phyloP scores from a whole-genome alignment of 495 filamentous ascomycete species.

The Penicillium egyptiacum region DNA sequence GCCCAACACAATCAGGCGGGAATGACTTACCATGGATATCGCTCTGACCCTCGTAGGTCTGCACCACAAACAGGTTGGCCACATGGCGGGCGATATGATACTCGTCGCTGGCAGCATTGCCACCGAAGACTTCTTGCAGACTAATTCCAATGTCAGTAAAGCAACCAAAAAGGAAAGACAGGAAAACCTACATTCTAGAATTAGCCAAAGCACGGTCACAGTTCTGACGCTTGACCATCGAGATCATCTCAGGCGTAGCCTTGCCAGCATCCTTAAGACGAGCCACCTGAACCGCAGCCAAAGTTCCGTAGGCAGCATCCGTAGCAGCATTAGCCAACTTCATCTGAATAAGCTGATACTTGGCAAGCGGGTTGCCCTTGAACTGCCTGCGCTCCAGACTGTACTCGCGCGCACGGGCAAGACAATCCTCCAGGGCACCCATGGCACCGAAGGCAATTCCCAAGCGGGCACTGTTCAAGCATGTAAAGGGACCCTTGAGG shows the following conservation, averaged over 20 bases:
- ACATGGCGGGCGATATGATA: constrained; percentile 94
- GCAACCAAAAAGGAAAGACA: constrained; percentile 4
- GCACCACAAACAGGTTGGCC: constrained; percentile 93
- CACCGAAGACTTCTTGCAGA: constrained; percentile 93
- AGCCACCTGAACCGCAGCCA: constrained; percentile 87
- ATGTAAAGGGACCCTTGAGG: constrained; percentile 84
- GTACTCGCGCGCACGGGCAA: constrained; percentile 77
- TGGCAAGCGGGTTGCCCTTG: constrained; percentile 91
- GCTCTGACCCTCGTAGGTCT: constrained; percentile 96
- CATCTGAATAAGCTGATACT: constrained; percentile 98
- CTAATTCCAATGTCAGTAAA: constrained; percentile 36
- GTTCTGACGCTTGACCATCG: constrained; percentile 97
- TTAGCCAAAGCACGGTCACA: constrained; percentile 86
- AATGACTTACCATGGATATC: constrained; percentile 83
- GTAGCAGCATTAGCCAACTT: constrained; percentile 91
- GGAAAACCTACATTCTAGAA: constrained; percentile 61
- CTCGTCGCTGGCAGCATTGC: constrained; percentile 95
- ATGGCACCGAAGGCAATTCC: constrained; percentile 94
- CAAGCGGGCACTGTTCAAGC: constrained; percentile 87
- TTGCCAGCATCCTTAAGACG: constrained; percentile 89
- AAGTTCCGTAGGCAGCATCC: constrained; percentile 83
- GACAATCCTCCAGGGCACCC: constrained; percentile 90
- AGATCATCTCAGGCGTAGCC: constrained; percentile 92
- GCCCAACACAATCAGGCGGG: constrained; percentile 10
- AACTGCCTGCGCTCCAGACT: constrained; percentile 92